Conservation (phyloP, 208 protist species). For the Acanthamoeba lenticulata region DNA sequence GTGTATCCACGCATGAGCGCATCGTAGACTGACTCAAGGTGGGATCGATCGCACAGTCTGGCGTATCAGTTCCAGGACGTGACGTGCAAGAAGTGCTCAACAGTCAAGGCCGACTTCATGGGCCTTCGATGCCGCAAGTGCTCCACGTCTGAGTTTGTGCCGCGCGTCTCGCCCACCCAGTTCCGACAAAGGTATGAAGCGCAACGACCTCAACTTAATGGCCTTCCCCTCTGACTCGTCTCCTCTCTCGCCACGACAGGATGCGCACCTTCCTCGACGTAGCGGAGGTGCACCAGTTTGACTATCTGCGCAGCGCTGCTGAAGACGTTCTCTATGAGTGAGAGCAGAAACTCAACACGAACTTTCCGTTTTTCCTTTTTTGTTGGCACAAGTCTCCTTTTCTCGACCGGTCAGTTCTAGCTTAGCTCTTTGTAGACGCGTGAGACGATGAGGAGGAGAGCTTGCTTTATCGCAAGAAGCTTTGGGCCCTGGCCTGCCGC, state of each 20-base stretch:
- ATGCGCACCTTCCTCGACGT: constrained; percentile 42
- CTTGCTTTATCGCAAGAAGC: too few species aligned
- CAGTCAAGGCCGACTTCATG: constrained; percentile 79
- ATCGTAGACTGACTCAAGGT: neutral
- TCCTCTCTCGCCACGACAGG: neutral
- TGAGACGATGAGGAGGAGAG: too few species aligned
- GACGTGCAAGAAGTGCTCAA: constrained; percentile 78
- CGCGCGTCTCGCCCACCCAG: neutral
- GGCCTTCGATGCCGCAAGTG: constrained; percentile 66
- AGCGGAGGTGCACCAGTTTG: constrained; percentile 49
- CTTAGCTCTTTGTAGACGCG: too few species aligned
- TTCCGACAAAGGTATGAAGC: neutral
- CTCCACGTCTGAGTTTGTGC: constrained; percentile 35
- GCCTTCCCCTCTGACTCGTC: neutral
- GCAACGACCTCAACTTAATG: too few species aligned
- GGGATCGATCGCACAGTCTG: neutral
- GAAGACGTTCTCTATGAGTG: constrained; percentile 1
- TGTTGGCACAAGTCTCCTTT: neutral
- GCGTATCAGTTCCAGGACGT: constrained; percentile 84
- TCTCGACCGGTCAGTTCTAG: too few species aligned
- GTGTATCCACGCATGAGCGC: neutral
- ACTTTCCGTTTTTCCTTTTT: neutral
- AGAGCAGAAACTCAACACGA: too few species aligned
- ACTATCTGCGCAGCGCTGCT: neutral
- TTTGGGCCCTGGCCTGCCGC: too few species aligned